A percentile compares a stretch with the other conserved stretches of the same genome.
phyloP scores from a whole-genome alignment of 805 yeast species.

The Barnettozyma salicaria region DNA sequence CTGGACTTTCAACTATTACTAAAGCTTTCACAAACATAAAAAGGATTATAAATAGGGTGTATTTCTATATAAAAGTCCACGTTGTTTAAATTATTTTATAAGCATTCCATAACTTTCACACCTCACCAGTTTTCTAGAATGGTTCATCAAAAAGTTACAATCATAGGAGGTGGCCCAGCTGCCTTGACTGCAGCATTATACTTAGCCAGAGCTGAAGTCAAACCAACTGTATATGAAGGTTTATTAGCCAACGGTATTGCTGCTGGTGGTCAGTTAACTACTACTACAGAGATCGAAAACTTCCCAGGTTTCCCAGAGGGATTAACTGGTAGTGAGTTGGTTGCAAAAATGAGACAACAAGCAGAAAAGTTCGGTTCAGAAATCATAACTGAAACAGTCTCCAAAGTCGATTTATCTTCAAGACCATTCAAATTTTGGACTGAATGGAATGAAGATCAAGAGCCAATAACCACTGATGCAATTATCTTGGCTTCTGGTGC shows the following conservation, averaged over 20 bases:
- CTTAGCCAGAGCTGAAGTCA: constrained; percentile 91
- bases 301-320: constrained; percentile 99
- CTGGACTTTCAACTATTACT: constrained; percentile 9
- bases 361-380: constrained; percentile 85
- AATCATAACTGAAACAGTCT: constrained; percentile 89
- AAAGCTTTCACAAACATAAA: neutral
- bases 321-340: constrained; percentile 76
- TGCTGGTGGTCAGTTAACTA: constrained; percentile 98
- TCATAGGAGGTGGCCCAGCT: constrained; percentile 97
- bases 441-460: constrained; percentile 88
- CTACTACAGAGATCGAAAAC: constrained; percentile 97
- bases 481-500: constrained; percentile 97
- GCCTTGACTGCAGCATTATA: constrained; percentile 99
- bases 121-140: constrained; percentile 36
- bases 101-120: neutral
- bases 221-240: constrained; percentile 93
- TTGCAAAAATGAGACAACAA: constrained; percentile 93
- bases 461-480: constrained; percentile 89
- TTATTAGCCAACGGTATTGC: constrained; percentile 95
- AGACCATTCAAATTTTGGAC: constrained; percentile 97
- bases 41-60: constrained; percentile 8
- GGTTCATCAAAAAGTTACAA: constrained; percentile 81
- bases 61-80: constrained; percentile 1
- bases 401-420: constrained; percentile 82
- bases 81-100: constrained; percentile 4